Base-by-base conservation (phyloP, 2,329 filamentous ascomycete genomes). In the Neonectria hederae region DNA sequence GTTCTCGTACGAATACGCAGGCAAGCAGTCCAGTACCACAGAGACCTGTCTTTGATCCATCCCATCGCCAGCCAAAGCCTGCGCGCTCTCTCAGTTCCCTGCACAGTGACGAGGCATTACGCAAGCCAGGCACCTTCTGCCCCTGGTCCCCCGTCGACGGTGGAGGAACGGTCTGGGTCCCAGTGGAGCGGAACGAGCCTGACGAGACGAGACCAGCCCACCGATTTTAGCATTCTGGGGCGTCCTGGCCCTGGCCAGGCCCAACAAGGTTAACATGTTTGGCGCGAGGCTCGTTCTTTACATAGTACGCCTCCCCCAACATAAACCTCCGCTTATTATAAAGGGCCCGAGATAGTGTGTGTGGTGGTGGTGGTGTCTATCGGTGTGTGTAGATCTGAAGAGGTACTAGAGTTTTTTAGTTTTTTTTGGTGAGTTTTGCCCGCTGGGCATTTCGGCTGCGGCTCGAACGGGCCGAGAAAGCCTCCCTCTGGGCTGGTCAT, bases 101-200 rank as follows among this genome's bases (percentile, higher is more conserved):
- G 21, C 30, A 22, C n/a, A 11, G 28, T 42, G 38, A 21, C 28
- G 42, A 52, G 35, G 54, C 54, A 70, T 72, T 72, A 72, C 70
- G 70, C 70, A 72, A 72, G 70, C 70, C 54, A 55, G 62, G 48
- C 14, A 9, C 28, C 11, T 17, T 24, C n/a, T n/a, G n/a, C 32
- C 38, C 43, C n/a, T 21, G 35, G 38, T 30, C 40, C 60, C 49
- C 40, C 32, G 59, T 35, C 26, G 24, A 40, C 51, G 48, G 60
- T 67, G 58, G 62, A 70, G 70, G 69, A 69, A 67, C 65, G 61
- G 65, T 65, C 71, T 71, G 66, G 62, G 66, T 70, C 71, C 58
- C 66, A 52, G 62, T 35, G 68, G 62, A 60, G 68, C 65, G 67
- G 67, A 65, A 61, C 62, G 58, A 63, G 43, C 43, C 24, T 17